Evolutionary conservation across 2,329 filamentous ascomycete genomes (phyloP).

Genomic region (Celoporthe dispersa): DNA sequence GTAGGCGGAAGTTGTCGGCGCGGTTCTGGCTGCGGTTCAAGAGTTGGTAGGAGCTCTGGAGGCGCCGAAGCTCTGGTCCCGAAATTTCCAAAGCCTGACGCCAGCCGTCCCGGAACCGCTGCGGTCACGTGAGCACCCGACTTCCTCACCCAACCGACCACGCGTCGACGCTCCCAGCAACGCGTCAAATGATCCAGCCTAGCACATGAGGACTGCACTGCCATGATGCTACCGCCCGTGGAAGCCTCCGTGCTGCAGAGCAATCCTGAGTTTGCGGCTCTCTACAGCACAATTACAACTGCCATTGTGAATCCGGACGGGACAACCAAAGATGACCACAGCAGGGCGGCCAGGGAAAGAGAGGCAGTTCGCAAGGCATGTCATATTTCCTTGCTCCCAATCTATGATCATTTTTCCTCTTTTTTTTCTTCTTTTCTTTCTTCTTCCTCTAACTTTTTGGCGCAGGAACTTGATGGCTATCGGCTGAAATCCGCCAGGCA

Average conservation of each 20-base stretch:
- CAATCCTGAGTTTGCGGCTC: constrained; percentile 64
- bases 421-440: not conserved
- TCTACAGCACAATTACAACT: constrained; percentile 60
- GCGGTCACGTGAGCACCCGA: constrained; percentile 18
- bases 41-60: not conserved
- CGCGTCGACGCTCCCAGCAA: not conserved
- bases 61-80: not conserved
- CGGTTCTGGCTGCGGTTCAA: not conserved
- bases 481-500: constrained; percentile 54
- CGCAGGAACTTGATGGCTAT: constrained; percentile 53
- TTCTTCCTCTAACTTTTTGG: not conserved
- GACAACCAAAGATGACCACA: constrained; percentile 57
- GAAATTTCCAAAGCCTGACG: constrained; percentile 2
- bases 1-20: not conserved
- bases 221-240: constrained; percentile 61
- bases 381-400: constrained; percentile 8
- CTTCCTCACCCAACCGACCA: not conserved
- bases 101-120: not conserved
- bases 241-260: constrained; percentile 57
- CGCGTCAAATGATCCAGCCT: not conserved
- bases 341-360: constrained; percentile 50
- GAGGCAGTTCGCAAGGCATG: constrained; percentile 54
- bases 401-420: too few species aligned
- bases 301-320: constrained; percentile 61
- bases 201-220: not conserved